Evolutionary conservation across 192 early-diverging fungal species (phyloP), one percentile per base, ranked within the genome.

Genomic region (Umbelopsis ramanniana): DNA sequence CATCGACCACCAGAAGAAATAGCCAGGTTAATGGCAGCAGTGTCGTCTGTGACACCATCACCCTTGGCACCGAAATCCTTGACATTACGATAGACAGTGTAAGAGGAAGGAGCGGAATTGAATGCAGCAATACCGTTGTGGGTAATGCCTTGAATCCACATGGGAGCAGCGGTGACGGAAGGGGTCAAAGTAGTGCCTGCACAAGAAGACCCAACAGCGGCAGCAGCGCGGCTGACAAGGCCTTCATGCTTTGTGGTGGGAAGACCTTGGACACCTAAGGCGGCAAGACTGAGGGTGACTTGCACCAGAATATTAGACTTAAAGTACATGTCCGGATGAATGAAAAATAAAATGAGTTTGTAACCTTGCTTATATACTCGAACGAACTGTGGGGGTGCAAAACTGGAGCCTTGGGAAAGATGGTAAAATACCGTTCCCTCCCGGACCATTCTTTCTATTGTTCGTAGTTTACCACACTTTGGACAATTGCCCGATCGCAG

Each of bases 21-120:
- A 15, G 82, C 82, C 2, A 0, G 14, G 57, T 84, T 83, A 60
- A 84, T 84, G 60, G 78, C 77, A 37, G 29, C 74, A 17, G 82
- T 84, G 63, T 84, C 82, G 57, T 84, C 82, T 3, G 77, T 70
- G 23, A 57, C 38, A 26, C 82, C 82, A 73, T 83, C 81, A 67
- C 82, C 82, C 29, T 60, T 82, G 23, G 67, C 75, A n/a, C 79
- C 79, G 69, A 47, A 74, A 52, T 74, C 74, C 57, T 37, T 67
- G 12, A 73, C 72, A 50, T 74, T 72, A 40, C 79, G 79, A 29
- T 71, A 81, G 4, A 81, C 78, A 21, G 75, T 2, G 52, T 81
- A 81, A 29, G 57, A 38, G 4, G 67, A 68, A 68, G 67, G 67
- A 24, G 45, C 40, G 10, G 67, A 14, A 33, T 68, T 68, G 67